Base-by-base conservation (phyloP, 306 rosid genomes). In the Vicia sativa region DNA sequence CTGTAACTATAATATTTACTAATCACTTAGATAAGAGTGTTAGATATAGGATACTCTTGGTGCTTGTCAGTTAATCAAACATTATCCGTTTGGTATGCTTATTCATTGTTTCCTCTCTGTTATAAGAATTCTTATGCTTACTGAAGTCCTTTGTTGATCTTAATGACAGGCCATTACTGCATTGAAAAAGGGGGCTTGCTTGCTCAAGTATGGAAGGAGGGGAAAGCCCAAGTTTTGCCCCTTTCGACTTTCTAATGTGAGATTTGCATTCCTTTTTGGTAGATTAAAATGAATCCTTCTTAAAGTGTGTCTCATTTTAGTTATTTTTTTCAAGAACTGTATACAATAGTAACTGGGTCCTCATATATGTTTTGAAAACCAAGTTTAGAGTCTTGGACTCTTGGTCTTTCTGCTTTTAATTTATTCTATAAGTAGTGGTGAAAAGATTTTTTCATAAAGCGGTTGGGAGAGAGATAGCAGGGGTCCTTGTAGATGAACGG, bases 221-320 rank as follows among this genome's bases (percentile, higher is more conserved):
- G 99, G 99, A 58, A 95, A 88, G 75, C 99, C 97, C 78, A 95
- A 95, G 74, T 88, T 83, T 81, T 95, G 99, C 68, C 97, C 96
- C 48, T 90, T 95, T 67, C 92, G 95, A 38, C 97, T 95, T 78
- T 95, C 99, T 54, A 95, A 90, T 81, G 99, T 95, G 79, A 88
- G 97, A 62, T 70, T 78, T 31, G 55, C 68, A 31, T 26, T 73
- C 54, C 11, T 69, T 74, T 71, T 57, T 56, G n/a, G 29, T 62
- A 56, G 52, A 74, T 69, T 54, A 4, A 58, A 42, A 48, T 65
- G 58, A 52, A 45, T 50, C 70, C 19, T 26, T 19, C 11, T 70
- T 16, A 55, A 60, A 42, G 49, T 61, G 6, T 38, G 55, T 14
- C 34, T 43, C 54, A 8, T 9, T 62, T 34, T 42, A n/a, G n/a